Evolutionary conservation across 371 early-diverging fungal species (phyloP), one percentile per base, ranked within the genome.

Genomic region (Mortierella sp.): DNA sequence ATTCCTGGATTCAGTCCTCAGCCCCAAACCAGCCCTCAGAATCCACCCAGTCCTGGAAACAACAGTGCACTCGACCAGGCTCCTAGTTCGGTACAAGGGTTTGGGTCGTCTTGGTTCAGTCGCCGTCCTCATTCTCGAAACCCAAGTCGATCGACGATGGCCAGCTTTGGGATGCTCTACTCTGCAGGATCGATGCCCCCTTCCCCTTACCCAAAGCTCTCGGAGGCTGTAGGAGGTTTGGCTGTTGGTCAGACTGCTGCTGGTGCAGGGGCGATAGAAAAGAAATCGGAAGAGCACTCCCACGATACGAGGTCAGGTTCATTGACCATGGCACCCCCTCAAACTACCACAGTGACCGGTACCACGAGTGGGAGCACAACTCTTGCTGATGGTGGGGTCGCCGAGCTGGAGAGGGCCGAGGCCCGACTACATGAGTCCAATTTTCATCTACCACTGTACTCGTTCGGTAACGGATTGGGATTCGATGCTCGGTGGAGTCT

Each of bases 1-100:
- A 74, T 82, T 41, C 79, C 72, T 22, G 79, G 83, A n/a, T 75
- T 78, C 61, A 55, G 66, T 16, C 41, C 66, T 64, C 71, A 70
- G 26, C 58, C 71, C 8, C 72, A 65, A 11, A 29, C 66, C 34
- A 73, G 73, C 16, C 53, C 48, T 37, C 40, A 53, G 19, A 53
- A 52, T 31, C 64, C 64, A 34, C 58, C 70, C 5, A 69, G 73
- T 37, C 79, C 79, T 44, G 70, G 66, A n/a, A 47, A 37, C 34
- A 58, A 19, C n/a, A 29, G n/a, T 43, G 43, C 14, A 52, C 64
- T 50, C 8, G 74, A 73, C 14, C 63, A 29, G 43, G n/a, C 48
- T 0, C 64, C 41, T 1, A 58, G 34, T 7, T 68, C 72, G 4
- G 77, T 68, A 1, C 70, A 66, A 26, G 67, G 74, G 3, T 29